Base-by-base conservation (phyloP, 176 grass and related monocot genomes). In the Puya raimondii region DNA sequence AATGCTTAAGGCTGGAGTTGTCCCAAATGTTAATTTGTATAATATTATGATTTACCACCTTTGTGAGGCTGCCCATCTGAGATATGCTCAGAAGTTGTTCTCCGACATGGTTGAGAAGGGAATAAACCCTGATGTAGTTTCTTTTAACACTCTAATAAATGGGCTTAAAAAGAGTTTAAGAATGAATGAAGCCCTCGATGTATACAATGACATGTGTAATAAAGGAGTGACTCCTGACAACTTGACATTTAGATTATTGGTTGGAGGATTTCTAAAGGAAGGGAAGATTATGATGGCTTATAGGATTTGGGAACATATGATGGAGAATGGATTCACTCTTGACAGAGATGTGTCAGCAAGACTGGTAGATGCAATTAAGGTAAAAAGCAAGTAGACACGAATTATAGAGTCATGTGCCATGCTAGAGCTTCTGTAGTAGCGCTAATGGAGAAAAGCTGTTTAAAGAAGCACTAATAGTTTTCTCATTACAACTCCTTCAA, bases 281-380 rank as follows among this genome's bases (percentile, higher is more conserved):
- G 84, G 88, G 18, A 91, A 80, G 76, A 65, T 70, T 68, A 70
- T 74, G 48, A 10, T 79, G 51, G 82, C 88, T 80, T 87, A 76
- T 77, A 85, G 76, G 50, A 78, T 91, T 69, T 87, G 85, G 85
- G 88, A 91, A 68, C 81, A 87, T 66, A 85, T 85, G 83, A 85
- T 85, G 83, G 83, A 80, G 26, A 72, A 51, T 18, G 83, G 83
- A 10, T 82, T 87, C 23, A 72, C 81, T 80, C 88, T 91, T 1
- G 85, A 91, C 18, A 82, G 48, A 74, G 76, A 81, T 64, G 49
- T 87, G 77, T 91, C 88, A 17, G 88, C 85, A 64, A 84, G 85
- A 74, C 59, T 91, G 69, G 82, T 85, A 71, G 61, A 27, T 14
- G 73, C 80, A 57, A 79, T 87, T 29, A 91, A 91, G 81, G 84